These are phyloP conservation scores for Umbellularia californica DNA, from an alignment of 164 flowering plant species.

Conservation along the genomic window DNA sequence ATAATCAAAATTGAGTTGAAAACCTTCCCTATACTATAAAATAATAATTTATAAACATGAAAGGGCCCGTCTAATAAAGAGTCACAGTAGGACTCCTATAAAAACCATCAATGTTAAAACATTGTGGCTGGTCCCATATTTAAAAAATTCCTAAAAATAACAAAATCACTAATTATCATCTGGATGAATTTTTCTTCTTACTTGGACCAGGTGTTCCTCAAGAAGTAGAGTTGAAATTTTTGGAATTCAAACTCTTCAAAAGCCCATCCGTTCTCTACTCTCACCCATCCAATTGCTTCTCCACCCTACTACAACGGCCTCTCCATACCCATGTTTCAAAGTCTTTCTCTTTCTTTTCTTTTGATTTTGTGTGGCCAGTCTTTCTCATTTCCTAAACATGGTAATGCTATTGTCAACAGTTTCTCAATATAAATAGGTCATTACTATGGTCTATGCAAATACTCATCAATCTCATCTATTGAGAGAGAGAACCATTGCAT, in stretches of 20 bases:
- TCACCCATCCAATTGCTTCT: slow-evolving; percentile 32
- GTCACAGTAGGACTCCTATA: no score
- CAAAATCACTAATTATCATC: not conserved
- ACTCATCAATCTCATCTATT: slow-evolving; percentile 1
- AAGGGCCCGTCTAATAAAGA: no score
- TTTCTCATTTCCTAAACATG: not conserved
- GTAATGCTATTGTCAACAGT: not conserved
- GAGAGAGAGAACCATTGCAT: slow-evolving; percentile 22
- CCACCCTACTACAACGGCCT: slow-evolving; percentile 1
- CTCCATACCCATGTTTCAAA: not conserved
- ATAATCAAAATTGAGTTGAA: no score
- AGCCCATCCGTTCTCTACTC: slow-evolving; percentile 33
- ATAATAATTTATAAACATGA: no score
- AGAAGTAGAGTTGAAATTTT: slow-evolving; percentile 12
- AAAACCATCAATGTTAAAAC: no score
- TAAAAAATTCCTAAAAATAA: no score
- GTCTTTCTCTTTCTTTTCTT: slow-evolving; percentile 7
- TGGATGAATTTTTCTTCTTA: not conserved
- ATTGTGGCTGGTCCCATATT: no score
- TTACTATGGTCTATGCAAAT: not conserved
- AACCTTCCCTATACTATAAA: no score
- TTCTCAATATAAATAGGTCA: not conserved
- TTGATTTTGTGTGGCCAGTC: not conserved
- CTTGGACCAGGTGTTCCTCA: slow-evolving; percentile 23
- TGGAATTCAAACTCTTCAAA: slow-evolving; percentile 16